Evolutionary conservation across 257 asterid genomes (phyloP), one percentile per base, ranked within the genome.

Genomic region (Salvia rosmarinus): DNA sequence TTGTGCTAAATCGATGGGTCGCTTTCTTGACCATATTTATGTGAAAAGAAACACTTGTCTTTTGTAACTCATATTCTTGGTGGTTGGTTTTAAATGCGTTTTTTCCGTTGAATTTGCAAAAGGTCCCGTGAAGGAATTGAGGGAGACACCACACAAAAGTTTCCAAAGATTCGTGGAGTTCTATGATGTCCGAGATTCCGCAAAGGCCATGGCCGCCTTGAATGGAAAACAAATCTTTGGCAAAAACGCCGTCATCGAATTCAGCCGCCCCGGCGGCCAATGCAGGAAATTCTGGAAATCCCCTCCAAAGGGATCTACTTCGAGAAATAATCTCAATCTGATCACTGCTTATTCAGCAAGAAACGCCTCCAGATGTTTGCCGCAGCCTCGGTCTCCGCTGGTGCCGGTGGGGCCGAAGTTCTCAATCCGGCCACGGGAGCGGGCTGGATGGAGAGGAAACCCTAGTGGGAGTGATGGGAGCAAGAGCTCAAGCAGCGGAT

Each of bases 101-200:
- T 37, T 51, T 35, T 4, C 21, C 5, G 8, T 63, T 55, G 13
- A 12, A 4, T 13, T 39, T 25, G 12, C 21, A 37, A 54, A 4
- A 95, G 99, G 99, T 1, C 83, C 82, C 56, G 96, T 95, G 76
- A 91, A 80, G 87, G 99, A 95, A 85, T 51, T 91, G 83, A 85
- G 99, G 59, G 98, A 89, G 82, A 91, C 97, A 0, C 98, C 98
- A 14, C 75, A 74, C 86, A 91, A 85, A 64, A 82, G 66, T 75
- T 75, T 75, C 63, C 98, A 88, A 68, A 83, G 75, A 17, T 91
- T 95, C 68, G 91, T 95, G 73, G 99, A 95, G 87, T 95, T 91
- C 62, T 88, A 82, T 7, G 99, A 95, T 55, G 82, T 84, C 0
- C 50, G 99, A 64, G 79, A 90, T 25, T 96, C 99, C 1, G 96